Percentiles rank a stretch among this genome's conserved stretches.
Evolutionary conservation across 345 rosid species (phyloP).

Genomic region (Syzygium aqueum): DNA sequence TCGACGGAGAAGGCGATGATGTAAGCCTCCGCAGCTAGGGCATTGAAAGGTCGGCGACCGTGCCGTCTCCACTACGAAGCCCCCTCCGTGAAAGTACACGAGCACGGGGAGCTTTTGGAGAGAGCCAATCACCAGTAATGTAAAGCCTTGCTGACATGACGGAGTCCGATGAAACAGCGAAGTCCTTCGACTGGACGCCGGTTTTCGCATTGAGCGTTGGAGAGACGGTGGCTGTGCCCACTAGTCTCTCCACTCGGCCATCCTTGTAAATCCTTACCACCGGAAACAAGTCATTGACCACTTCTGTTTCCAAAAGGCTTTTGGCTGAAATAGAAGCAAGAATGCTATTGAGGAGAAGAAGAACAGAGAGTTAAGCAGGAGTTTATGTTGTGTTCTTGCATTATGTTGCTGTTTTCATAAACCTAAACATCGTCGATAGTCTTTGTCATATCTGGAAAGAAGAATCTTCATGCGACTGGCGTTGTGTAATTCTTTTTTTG

Average conservation of each 20-base stretch:
- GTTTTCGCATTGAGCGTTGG: too few relatives aligned
- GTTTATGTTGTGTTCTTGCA: too few relatives aligned
- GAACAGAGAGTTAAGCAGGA: too few relatives aligned
- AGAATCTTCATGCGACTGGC: too few relatives aligned
- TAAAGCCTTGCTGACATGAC: constrained; percentile 14
- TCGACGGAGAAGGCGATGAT: constrained; percentile 17
- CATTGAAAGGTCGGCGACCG: constrained; percentile 4
- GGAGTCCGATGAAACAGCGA: constrained; percentile 2
- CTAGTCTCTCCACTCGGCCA: constrained; percentile 23
- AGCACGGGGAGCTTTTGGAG: constrained; percentile 23
- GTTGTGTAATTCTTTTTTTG: too few relatives aligned
- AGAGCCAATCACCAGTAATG: constrained; percentile 8
- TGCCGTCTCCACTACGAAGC: constrained; percentile 10
- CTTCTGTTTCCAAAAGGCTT: not conserved
- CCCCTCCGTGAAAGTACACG: constrained; percentile 33
- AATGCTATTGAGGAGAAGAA: too few relatives aligned
- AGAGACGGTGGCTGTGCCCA: constrained; percentile 9
- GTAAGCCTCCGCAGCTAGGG: constrained; percentile 10
- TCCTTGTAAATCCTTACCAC: constrained; percentile 16
- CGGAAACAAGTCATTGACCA: constrained; percentile 8
- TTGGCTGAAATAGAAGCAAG: too few relatives aligned
- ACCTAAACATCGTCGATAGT: too few relatives aligned
- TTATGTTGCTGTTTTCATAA: too few relatives aligned
- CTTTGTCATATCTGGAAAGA: too few relatives aligned
- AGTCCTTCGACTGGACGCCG: constrained; percentile 9